These are phyloP conservation scores for Fallopia convolvulus DNA, from an alignment of 148 eudicot genomes.

Conservation along the genomic window DNA sequence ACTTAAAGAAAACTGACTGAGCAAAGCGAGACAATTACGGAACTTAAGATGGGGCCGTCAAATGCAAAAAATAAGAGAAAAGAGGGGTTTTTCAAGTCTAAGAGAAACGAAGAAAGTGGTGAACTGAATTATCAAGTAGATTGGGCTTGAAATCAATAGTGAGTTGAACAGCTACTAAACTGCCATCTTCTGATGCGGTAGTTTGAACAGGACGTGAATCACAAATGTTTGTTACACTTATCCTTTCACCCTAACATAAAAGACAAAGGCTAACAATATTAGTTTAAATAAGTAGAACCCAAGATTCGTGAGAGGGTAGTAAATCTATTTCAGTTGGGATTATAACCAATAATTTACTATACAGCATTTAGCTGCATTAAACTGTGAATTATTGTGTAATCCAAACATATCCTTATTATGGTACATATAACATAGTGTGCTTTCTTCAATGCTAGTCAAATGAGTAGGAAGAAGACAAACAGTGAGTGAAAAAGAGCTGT, in stretches of 20 bases:
- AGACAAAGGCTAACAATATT: neutral
- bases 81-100: too few relatives aligned
- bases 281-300: neutral
- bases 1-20: too few relatives aligned
- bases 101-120: neutral
- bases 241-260: conserved; percentile 55
- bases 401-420: too few relatives aligned
- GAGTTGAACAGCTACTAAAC: conserved; percentile 56
- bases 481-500: neutral
- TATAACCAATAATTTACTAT: too few relatives aligned
- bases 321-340: too few relatives aligned
- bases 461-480: neutral
- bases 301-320: neutral
- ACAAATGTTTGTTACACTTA: conserved; percentile 78
- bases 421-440: too few relatives aligned
- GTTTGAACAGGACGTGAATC: conserved; percentile 91
- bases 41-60: too few relatives aligned
- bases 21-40: too few relatives aligned
- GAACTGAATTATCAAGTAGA: conserved; percentile 51
- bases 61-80: too few relatives aligned
- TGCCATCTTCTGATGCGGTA: conserved; percentile 41
- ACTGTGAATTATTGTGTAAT: too few relatives aligned
- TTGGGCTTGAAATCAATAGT: conserved; percentile 84
- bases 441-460: neutral
- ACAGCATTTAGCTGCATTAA: too few relatives aligned